Evolutionary conservation across 305 asterid genomes (phyloP).

Genomic region (Coffea humblotiana): DNA sequence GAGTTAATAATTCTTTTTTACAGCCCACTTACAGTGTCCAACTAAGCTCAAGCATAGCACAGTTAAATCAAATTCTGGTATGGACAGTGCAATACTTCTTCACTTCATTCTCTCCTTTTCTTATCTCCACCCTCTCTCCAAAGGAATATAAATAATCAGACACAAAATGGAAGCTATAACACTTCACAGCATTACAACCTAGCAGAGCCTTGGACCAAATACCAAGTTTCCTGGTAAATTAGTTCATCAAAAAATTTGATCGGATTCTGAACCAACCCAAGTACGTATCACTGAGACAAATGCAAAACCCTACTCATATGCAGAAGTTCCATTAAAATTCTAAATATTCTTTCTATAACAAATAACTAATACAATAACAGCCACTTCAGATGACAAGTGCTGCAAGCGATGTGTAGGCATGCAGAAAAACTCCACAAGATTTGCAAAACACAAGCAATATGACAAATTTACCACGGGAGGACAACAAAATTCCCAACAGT

Average conservation of each 20-base stretch:
- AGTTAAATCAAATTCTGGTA: neutral
- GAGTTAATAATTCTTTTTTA: neutral
- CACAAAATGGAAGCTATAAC: too few relatives aligned
- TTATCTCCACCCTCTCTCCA: too few relatives aligned
- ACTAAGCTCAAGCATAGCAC: neutral
- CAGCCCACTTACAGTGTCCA: neutral
- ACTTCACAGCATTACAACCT: too few relatives aligned
- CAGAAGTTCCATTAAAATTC: neutral
- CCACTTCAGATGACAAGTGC: neutral
- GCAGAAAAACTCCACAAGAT: too few relatives aligned
- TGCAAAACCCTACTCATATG: neutral
- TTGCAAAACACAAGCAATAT: neutral
- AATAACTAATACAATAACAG: neutral
- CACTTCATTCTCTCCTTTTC: too few relatives aligned
- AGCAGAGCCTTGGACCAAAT: too few relatives aligned
- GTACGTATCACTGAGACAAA: neutral
- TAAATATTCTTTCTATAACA: too few relatives aligned
- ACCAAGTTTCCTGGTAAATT: neutral
- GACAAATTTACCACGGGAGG: neutral
- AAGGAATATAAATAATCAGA: too few relatives aligned
- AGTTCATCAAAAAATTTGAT: neutral
- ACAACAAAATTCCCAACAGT: neutral
- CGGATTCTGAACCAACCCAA: neutral
- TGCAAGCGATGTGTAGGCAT: neutral
- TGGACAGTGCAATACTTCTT: neutral